phyloP scores from a whole-genome alignment of 2,329 filamentous ascomycete genomes.

The Dothideomycetes sp. region DNA sequence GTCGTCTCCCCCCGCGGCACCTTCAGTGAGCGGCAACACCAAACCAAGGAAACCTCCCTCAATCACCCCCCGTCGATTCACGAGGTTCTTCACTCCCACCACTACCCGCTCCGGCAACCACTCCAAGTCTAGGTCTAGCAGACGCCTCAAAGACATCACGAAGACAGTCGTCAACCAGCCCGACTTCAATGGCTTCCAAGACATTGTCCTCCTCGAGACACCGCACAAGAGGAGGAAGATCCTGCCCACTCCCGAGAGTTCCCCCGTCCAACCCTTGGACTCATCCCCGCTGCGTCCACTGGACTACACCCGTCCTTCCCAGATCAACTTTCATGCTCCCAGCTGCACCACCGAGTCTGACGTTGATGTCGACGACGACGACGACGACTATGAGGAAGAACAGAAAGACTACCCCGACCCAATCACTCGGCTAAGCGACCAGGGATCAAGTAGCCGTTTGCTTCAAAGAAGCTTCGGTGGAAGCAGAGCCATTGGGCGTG shows the following conservation, averaged over 20 bases:
- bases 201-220: constrained; percentile 20
- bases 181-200: constrained; percentile 13
- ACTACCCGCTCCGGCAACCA: constrained; percentile 17
- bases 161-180: constrained; percentile 35
- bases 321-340: constrained; percentile 1
- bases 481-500: constrained; percentile 30
- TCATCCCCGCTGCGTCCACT: constrained; percentile 14
- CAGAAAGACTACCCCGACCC: constrained; percentile 35
- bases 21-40: constrained; percentile 21
- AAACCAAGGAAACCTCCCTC: constrained; percentile 40
- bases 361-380: constrained; percentile 8
- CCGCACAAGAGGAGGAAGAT: constrained; percentile 35
- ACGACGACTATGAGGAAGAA: constrained; percentile 19
- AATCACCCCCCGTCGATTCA: constrained; percentile 44
- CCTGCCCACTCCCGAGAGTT: constrained; percentile 35
- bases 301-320: constrained; percentile 1
- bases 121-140: constrained; percentile 31
- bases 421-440: constrained; percentile 29
- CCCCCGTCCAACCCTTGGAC: constrained; percentile 25
- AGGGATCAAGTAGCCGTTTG: constrained; percentile 29
- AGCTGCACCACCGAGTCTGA: constrained; percentile 4
- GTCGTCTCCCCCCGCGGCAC: constrained; percentile 29
- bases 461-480: constrained; percentile 41
- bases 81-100: constrained; percentile 41
- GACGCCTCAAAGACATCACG: constrained; percentile 43